A percentile compares a stretch with the other conserved stretches of the same genome.
Evolutionary conservation across 805 yeast species (phyloP).

Genomic region (Zygoascus flipseniorum): DNA sequence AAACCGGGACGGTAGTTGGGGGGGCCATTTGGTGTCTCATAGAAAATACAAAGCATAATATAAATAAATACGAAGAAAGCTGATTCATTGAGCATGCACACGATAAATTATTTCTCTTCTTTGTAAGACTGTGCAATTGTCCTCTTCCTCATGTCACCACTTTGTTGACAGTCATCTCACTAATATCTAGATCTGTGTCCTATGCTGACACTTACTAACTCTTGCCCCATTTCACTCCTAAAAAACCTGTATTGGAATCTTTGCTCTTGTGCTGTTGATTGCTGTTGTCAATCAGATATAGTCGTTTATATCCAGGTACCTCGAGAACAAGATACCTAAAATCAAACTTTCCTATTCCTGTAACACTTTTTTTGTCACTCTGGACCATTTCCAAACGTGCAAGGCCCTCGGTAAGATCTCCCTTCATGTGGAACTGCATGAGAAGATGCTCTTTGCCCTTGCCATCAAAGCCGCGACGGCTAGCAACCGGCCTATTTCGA

Average conservation of each 20-base stretch:
- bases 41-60: too few relatives aligned
- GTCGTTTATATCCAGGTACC: constrained; percentile 59
- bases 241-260: constrained; percentile 45
- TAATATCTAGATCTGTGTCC: background rate
- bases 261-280: constrained; percentile 41
- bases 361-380: constrained; percentile 12
- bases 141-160: too few relatives aligned
- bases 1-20: too few relatives aligned
- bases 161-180: too few relatives aligned
- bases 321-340: constrained; percentile 69
- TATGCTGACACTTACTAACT: constrained; percentile 22
- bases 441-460: constrained; percentile 73
- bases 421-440: constrained; percentile 83
- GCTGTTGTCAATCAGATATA: constrained; percentile 44
- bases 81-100: too few relatives aligned
- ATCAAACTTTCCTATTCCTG: constrained; percentile 43
- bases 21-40: too few relatives aligned
- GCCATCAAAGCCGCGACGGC: constrained; percentile 50
- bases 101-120: too few relatives aligned
- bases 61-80: too few relatives aligned
- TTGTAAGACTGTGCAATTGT: too few relatives aligned
- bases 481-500: constrained; percentile 74
- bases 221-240: constrained; percentile 86
- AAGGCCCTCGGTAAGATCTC: constrained; percentile 53
- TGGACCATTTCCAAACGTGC: constrained; percentile 70